Base-by-base conservation (phyloP, 306 rosid genomes). In the Arachis hypogaea region DNA sequence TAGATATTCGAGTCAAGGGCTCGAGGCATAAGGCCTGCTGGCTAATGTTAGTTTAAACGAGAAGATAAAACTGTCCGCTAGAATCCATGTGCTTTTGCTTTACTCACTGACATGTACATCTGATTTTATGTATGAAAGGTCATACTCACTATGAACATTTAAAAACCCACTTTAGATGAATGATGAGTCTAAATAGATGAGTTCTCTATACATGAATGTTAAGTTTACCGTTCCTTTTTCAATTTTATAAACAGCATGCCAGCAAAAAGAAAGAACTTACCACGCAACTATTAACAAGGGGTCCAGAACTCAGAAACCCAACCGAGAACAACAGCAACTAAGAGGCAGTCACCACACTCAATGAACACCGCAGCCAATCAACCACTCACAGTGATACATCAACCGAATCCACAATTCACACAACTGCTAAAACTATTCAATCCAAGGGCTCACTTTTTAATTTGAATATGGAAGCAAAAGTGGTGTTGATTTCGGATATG, bases 11-110 rank as follows among this genome's bases (percentile, higher is more conserved):
- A 12, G 73, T 10, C 30, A 16, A 33, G 7, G 58, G 14, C 40
- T 62, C 62, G 7, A 38, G 70, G 54, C 62, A 49, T 50, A 18
- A 57, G 62, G 54, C 43, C 47, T 40, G 16, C 47, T 40, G 16
- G 3, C 11, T 29, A 7, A 8, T 62, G 29, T 22, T 61, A 42
- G 33, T 61, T 12, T 68, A 2, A 8, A 43, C 47, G 59, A 59
- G 56, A 68, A 8, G 54, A 63, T 40, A 67, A 50, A 38, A 46
- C 18, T 59, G 75, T 69, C 60, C 41, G 47, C 69, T 47, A 38
- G 40, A 12, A 33, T 29, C 68, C 63, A 49, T 68, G 52, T 44
- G 66, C 59, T 22, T 36, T 14, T 49, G 38, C 9, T 41, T 41
- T 50, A 29, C 41, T 12, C 22, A 63, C 22, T 9, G 12, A 67